These are phyloP conservation scores for Scenedesmus sp. DNA, from an alignment of 163 green algal genomes.

Conservation along the genomic window DNA sequence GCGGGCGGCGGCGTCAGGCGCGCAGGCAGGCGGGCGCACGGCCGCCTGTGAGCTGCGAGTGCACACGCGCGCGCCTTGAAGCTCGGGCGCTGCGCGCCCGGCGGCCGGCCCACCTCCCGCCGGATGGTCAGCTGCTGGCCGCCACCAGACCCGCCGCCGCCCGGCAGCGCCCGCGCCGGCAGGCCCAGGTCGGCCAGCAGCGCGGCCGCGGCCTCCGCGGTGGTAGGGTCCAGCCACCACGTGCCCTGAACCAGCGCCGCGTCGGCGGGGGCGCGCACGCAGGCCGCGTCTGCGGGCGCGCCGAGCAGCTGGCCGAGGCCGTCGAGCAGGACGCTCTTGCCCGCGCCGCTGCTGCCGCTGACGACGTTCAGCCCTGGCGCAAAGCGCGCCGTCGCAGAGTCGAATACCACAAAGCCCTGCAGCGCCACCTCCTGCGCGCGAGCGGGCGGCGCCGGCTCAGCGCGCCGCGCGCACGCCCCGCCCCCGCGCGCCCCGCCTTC, in stretches of 20 bases:
- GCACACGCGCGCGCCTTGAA: no score
- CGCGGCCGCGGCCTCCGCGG: slow-evolving; percentile 3
- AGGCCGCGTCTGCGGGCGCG: slow-evolving; percentile 57
- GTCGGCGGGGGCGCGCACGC: slow-evolving; percentile 65
- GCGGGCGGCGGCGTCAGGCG: neutral
- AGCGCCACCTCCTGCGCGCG: slow-evolving; percentile 55
- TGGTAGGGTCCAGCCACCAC: slow-evolving; percentile 48
- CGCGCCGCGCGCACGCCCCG: no score
- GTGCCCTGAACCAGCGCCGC: slow-evolving; percentile 59
- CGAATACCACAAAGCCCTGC: slow-evolving; percentile 87
- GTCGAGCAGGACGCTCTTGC: slow-evolving; percentile 83
- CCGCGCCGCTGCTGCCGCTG: slow-evolving; percentile 84
- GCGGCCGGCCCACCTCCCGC: slow-evolving; percentile 14
- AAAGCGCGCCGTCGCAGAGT: slow-evolving; percentile 70
- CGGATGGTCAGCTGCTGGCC: slow-evolving; percentile 1
- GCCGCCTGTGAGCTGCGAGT: neutral
- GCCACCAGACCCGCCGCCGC: neutral
- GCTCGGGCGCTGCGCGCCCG: no score
- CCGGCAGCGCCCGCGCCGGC: slow-evolving; percentile 49
- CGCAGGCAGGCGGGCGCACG: neutral
- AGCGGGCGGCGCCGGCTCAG: neutral
- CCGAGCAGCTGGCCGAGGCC: slow-evolving; percentile 77
- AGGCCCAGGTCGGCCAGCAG: slow-evolving; percentile 51
- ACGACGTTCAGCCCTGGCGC: slow-evolving; percentile 85
- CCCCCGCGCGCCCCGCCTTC: no score